These are phyloP conservation scores for Diophrys appendiculata DNA, from an alignment of 73 alveolate species.

Conservation along the genomic window DNA sequence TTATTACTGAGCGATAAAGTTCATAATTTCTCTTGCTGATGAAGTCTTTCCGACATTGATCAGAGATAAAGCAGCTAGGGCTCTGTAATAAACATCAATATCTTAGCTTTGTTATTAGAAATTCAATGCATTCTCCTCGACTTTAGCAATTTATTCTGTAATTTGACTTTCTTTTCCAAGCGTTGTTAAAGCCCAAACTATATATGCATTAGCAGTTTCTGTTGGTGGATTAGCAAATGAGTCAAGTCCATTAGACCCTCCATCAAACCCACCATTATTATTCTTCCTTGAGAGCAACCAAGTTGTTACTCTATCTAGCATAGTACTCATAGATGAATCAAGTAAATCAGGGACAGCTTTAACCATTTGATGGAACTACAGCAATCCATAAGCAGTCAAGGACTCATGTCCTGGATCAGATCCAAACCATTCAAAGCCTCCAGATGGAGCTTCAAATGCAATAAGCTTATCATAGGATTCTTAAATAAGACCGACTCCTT, in stretches of 20 bases:
- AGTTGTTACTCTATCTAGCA: slow-evolving; percentile 11
- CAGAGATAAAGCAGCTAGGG: slow-evolving; percentile 34
- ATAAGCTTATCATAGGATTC: slow-evolving; percentile 33
- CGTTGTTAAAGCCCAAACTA: slow-evolving; percentile 44
- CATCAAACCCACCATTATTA: slow-evolving; percentile 36
- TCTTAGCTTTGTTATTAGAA: too few relatives aligned
- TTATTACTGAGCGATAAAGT: slow-evolving; percentile 18
- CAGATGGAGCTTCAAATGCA: slow-evolving; percentile 27
- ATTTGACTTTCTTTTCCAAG: slow-evolving; percentile 38
- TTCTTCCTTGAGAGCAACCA: slow-evolving; percentile 40
- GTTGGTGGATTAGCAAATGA: slow-evolving; percentile 61
- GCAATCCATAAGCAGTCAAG: slow-evolving; percentile 61
- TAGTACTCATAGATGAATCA: slow-evolving; percentile 10
- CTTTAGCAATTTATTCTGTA: background rate
- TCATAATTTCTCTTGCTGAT: slow-evolving; percentile 13
- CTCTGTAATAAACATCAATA: slow-evolving; percentile 44
- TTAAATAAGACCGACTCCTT: slow-evolving; percentile 17
- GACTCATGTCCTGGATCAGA: slow-evolving; percentile 63
- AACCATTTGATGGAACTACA: slow-evolving; percentile 64
- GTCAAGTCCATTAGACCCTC: slow-evolving; percentile 32
- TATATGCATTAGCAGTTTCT: slow-evolving; percentile 49
- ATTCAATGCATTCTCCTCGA: too few relatives aligned
- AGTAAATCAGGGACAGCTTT: slow-evolving; percentile 22
- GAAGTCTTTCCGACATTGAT: slow-evolving; percentile 6
- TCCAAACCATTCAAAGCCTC: slow-evolving; percentile 74